Conservation (phyloP, 108 stramenopile species). For the Parietichytrium sp. region DNA sequence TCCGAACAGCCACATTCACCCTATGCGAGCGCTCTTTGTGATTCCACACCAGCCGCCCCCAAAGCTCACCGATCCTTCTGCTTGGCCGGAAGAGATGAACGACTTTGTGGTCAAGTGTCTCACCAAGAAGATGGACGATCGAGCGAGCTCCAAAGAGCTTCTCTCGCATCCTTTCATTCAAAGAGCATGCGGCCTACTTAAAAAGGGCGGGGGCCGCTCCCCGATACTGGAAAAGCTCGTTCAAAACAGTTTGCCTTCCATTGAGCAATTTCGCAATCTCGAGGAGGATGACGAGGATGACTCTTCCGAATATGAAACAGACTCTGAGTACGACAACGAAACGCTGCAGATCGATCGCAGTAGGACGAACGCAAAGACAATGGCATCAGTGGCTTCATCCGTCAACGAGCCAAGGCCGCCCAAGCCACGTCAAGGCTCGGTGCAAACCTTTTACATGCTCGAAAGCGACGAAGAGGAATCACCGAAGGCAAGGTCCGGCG, state of each 20-base stretch:
- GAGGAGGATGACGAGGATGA: background rate
- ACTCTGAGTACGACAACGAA: background rate
- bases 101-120: conserved; percentile 51
- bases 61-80: conserved; percentile 53
- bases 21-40: conserved; percentile 70
- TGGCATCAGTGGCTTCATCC: background rate
- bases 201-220: background rate
- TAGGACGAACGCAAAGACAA: background rate
- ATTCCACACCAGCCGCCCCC: conserved; percentile 63
- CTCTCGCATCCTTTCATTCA: conserved; percentile 44
- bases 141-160: conserved; percentile 32
- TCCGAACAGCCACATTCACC: conserved; percentile 90
- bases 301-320: background rate
- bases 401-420: background rate
- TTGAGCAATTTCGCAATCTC: background rate
- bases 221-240: conserved; percentile 5
- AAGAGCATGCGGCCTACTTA: conserved; percentile 35
- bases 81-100: conserved; percentile 53
- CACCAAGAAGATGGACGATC: conserved; percentile 48
- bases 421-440: background rate
- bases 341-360: background rate
- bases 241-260: conserved; percentile 2
- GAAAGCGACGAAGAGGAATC: too few species aligned
- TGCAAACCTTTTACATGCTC: background rate
- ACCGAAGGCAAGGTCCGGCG: too few species aligned